These are phyloP conservation scores for Teratosphaeria pseudoeucalypti DNA, from an alignment of 2,329 filamentous ascomycete genomes.

Conservation along the genomic window DNA sequence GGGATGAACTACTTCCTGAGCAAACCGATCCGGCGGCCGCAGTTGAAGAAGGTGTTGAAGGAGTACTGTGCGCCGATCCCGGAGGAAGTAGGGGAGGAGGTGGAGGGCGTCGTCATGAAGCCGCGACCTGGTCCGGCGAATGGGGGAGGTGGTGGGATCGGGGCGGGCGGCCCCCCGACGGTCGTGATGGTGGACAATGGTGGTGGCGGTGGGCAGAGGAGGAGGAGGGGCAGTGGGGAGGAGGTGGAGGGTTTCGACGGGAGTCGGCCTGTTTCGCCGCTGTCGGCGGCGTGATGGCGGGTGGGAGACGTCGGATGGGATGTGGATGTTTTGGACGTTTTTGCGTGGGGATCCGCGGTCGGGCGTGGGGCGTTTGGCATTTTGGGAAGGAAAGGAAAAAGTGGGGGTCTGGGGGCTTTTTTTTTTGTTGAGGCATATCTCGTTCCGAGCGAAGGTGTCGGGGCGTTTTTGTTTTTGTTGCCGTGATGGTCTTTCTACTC, in stretches of 20 bases:
- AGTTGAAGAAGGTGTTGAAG: constrained; percentile 74
- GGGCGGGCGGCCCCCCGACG: neutral
- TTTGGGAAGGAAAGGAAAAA: neutral
- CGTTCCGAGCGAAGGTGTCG: neutral
- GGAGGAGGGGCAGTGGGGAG: too few species aligned
- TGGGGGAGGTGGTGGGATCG: too few species aligned
- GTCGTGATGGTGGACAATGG: neutral
- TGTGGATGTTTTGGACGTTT: neutral
- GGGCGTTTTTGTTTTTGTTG: too few species aligned
- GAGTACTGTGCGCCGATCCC: constrained; percentile 71
- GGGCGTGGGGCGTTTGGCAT: neutral
- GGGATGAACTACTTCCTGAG: constrained; percentile 84
- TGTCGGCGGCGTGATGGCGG: neutral
- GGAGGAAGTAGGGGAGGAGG: constrained; percentile 47
- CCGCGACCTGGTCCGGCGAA: neutral
- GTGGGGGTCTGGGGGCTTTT: neutral
- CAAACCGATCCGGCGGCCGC: constrained; percentile 68
- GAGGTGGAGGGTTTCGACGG: neutral
- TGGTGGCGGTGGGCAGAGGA: neutral
- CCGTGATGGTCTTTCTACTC: too few species aligned
- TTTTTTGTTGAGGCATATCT: neutral
- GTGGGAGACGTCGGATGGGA: too few species aligned
- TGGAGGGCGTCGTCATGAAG: neutral
- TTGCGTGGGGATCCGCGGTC: neutral
- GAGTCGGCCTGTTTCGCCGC: neutral